Evolutionary conservation across 2,329 filamentous ascomycete species (phyloP).

Genomic region (Penicillium sp.): DNA sequence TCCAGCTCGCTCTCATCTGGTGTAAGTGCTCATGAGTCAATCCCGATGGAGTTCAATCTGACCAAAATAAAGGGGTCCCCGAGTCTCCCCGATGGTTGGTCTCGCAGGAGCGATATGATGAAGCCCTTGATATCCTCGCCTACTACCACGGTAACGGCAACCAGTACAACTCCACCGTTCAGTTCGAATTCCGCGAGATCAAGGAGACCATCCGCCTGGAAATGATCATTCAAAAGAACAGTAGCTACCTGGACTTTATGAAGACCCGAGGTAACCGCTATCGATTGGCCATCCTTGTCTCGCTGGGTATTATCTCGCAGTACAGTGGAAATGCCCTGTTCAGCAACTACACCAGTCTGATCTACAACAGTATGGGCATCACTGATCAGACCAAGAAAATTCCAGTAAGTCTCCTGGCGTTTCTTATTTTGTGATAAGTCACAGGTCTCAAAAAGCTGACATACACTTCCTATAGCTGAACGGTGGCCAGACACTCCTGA

Average conservation of each 20-base stretch:
- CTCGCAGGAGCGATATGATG: conserved; percentile 56
- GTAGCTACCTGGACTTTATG: conserved; percentile 56
- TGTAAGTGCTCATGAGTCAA: conserved; percentile 22
- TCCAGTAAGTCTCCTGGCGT: conserved; percentile 33
- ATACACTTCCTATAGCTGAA: conserved; percentile 37
- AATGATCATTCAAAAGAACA: conserved; percentile 43
- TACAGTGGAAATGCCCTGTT: conserved; percentile 63
- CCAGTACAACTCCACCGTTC: conserved; percentile 53
- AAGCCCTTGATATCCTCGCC: conserved; percentile 56
- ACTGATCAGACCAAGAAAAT: conserved; percentile 52
- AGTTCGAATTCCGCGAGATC: conserved; percentile 63
- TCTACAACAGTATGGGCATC: conserved; percentile 59
- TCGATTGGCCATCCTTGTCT: conserved; percentile 56
- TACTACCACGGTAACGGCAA: conserved; percentile 61
- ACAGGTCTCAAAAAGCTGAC: conserved; percentile 14
- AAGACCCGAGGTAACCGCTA: conserved; percentile 59
- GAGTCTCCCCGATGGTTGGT: conserved; percentile 63
- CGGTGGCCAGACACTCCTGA: conserved; percentile 54
- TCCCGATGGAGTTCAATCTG: neutral
- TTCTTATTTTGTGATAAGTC: neutral
- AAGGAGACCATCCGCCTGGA: conserved; percentile 58
- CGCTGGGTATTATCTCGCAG: conserved; percentile 61
- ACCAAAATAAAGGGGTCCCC: conserved; percentile 40
- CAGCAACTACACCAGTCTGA: conserved; percentile 59
- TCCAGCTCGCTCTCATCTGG: conserved; percentile 62